Evolutionary conservation across 2,329 filamentous ascomycete species (phyloP).

Genomic region (Trichoderma hamatum): DNA sequence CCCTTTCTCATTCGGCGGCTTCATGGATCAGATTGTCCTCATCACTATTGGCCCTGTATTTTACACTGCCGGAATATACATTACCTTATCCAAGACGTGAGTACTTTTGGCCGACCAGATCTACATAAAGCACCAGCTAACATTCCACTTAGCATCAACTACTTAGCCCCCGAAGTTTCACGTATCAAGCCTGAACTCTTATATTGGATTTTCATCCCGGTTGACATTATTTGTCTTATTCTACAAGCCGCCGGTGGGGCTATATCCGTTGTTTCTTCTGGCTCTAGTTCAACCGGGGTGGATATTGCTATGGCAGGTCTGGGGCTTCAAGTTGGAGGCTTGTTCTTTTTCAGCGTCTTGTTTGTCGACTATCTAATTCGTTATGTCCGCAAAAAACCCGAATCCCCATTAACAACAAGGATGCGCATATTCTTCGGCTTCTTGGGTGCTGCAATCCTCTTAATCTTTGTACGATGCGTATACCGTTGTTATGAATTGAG

Average conservation of each 20-base stretch:
- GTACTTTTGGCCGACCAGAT: conserved; percentile 6
- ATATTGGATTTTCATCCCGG: conserved; percentile 54
- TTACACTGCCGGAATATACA: conserved; percentile 53
- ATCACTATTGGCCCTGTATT: conserved; percentile 48
- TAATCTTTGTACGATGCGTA: conserved; percentile 63
- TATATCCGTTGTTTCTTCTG: conserved; percentile 49
- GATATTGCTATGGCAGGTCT: conserved; percentile 53
- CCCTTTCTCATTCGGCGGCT: conserved; percentile 59
- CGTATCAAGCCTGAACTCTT: conserved; percentile 47
- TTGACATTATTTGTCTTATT: conserved; percentile 57
- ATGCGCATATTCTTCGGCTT: conserved; percentile 54
- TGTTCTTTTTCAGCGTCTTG: conserved; percentile 54
- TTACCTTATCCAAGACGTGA: conserved; percentile 54
- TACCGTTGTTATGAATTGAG: conserved; percentile 68
- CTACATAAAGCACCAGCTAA: neutral
- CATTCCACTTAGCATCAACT: conserved; percentile 41
- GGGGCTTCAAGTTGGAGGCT: conserved; percentile 59
- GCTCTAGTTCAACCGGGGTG: conserved; percentile 48
- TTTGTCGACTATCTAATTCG: conserved; percentile 53
- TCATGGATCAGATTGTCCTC: conserved; percentile 67
- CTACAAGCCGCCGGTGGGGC: conserved; percentile 61
- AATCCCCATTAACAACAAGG: conserved; percentile 29
- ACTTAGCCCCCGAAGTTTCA: conserved; percentile 43
- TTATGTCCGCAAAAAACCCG: conserved; percentile 37
- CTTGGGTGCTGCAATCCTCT: conserved; percentile 56